Evolutionary conservation across 169 alveolate genomes (phyloP).

Genomic region (Plasmodium gonderi): DNA sequence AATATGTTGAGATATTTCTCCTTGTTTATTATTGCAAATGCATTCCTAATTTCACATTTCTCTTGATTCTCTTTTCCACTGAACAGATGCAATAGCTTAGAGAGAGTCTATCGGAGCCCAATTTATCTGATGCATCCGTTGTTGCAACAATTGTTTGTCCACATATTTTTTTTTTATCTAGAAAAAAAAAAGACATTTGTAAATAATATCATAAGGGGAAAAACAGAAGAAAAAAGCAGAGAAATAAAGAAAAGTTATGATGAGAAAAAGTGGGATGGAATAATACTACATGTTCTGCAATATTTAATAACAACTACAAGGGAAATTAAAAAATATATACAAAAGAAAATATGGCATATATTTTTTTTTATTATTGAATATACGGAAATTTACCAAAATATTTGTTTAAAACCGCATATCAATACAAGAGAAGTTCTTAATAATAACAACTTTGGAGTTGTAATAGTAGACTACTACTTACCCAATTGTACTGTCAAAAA

Average conservation of each 20-base stretch:
- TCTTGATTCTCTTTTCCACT: not conserved
- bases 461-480: conserved; percentile 50
- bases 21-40: too few species aligned
- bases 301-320: not conserved
- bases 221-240: not conserved
- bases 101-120: conserved; percentile 30
- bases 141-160: conserved; percentile 55
- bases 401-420: conserved; percentile 8
- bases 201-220: not conserved
- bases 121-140: conserved; percentile 30
- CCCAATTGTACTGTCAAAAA: conserved; percentile 44
- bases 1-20: too few species aligned
- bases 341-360: not conserved
- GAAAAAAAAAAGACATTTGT: conserved; percentile 43
- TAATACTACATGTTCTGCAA: not conserved
- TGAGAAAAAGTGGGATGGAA: not conserved
- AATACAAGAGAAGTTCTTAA: conserved; percentile 53
- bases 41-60: not conserved
- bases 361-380: conserved; percentile 50
- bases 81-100: conserved; percentile 42
- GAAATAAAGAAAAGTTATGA: not conserved
- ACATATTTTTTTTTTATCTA: conserved; percentile 26
- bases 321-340: conserved; percentile 4
- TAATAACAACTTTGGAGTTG: conserved; percentile 50
- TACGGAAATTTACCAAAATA: conserved; percentile 27